Percentiles rank a stretch among this genome's conserved stretches.
Conservation (phyloP, 768 basidiomycete species). For the Suillus discolor region DNA sequence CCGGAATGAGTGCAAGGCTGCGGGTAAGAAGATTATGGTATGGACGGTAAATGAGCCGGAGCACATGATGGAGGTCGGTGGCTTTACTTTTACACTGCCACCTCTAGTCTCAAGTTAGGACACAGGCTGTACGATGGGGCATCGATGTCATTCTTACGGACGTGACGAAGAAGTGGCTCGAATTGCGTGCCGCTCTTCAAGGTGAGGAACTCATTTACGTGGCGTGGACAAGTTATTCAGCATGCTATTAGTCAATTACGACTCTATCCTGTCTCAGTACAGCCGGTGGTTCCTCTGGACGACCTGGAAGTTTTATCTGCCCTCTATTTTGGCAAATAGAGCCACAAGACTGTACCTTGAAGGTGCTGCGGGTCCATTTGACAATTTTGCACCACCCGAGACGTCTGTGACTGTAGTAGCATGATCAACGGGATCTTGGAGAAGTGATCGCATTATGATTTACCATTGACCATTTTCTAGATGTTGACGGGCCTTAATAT, state of each 20-base stretch:
- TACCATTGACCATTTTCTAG: slow-evolving; percentile 1
- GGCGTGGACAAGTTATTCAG: not conserved
- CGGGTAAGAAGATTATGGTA: slow-evolving; percentile 85
- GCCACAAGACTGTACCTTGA: slow-evolving; percentile 42
- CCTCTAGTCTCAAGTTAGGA: slow-evolving; percentile 8
- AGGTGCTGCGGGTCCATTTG: slow-evolving; percentile 56
- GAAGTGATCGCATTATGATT: slow-evolving; percentile 4
- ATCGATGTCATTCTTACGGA: slow-evolving; percentile 82
- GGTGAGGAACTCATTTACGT: slow-evolving; percentile 41
- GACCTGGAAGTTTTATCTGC: slow-evolving; percentile 59
- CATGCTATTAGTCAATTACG: slow-evolving; percentile 57
- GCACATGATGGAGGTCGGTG: slow-evolving; percentile 85
- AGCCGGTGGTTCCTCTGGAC: slow-evolving; percentile 79
- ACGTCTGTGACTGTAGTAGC: slow-evolving; percentile 19
- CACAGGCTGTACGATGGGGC: slow-evolving; percentile 76
- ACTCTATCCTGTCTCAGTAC: slow-evolving; percentile 61
- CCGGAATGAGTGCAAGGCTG: slow-evolving; percentile 71
- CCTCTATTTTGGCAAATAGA: slow-evolving; percentile 39
- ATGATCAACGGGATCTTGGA: slow-evolving; percentile 10
- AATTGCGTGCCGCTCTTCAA: slow-evolving; percentile 57
- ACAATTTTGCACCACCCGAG: slow-evolving; percentile 33
- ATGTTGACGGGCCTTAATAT: not conserved
- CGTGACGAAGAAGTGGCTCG: slow-evolving; percentile 67
- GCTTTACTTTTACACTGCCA: not conserved
- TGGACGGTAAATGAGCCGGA: slow-evolving; percentile 95